phyloP scores from a whole-genome alignment of 2,329 filamentous ascomycete species.

The Neonectria punicea region DNA sequence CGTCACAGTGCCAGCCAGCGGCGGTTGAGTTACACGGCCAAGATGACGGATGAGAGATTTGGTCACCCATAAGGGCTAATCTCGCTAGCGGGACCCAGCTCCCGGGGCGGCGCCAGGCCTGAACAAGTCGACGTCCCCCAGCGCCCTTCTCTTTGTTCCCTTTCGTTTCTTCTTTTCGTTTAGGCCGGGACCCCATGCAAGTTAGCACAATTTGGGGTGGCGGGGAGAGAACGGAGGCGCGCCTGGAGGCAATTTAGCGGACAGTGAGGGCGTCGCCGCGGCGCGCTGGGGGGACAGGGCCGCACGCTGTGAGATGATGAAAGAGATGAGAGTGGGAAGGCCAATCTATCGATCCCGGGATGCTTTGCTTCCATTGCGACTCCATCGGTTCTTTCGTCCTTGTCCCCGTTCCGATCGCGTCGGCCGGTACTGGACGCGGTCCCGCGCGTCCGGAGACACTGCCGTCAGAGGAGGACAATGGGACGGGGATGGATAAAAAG shows the following conservation, averaged over 20 bases:
- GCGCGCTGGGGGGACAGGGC: constrained; percentile 20
- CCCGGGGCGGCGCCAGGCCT: constrained; percentile 6
- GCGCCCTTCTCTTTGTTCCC: constrained; percentile 16
- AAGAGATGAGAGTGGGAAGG: constrained; percentile 26
- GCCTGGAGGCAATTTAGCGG: constrained; percentile 19
- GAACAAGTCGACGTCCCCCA: neutral
- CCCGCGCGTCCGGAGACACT: neutral
- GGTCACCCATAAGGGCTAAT: constrained; percentile 15
- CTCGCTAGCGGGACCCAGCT: constrained; percentile 21
- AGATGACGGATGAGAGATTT: neutral
- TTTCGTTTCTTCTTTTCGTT: constrained; percentile 20
- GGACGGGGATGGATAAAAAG: neutral
- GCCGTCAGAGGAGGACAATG: neutral
- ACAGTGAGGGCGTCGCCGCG: constrained; percentile 14
- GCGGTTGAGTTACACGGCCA: neutral
- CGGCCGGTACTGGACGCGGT: neutral
- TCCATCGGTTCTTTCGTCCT: constrained; percentile 3
- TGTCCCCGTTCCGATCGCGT: neutral
- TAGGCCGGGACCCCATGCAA: constrained; percentile 11
- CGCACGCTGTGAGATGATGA: constrained; percentile 22
- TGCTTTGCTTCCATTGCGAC: constrained; percentile 4
- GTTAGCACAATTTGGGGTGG: constrained; percentile 8
- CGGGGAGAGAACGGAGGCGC: neutral
- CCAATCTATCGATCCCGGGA: constrained; percentile 26
- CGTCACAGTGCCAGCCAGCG: constrained; percentile 1